Evolutionary conservation across 768 basidiomycete species (phyloP), one percentile per base, ranked within the genome.

Genomic region (Panaeolus papilionaceus): DNA sequence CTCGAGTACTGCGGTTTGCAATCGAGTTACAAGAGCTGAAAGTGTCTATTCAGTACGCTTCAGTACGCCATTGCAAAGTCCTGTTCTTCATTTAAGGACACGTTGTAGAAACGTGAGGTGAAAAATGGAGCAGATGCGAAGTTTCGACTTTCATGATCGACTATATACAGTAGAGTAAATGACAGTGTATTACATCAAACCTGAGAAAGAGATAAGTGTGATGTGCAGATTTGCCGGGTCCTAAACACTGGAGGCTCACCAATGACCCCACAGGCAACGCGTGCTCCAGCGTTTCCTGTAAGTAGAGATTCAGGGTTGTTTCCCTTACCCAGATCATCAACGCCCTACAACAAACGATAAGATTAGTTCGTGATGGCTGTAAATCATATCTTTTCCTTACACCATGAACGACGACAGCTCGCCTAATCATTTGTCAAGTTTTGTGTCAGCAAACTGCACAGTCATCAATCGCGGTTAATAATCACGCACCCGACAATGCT

Each of bases 221-320:
- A 37, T 4, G 26, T 28, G 37, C 45, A 9, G 37, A 63, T 16
- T 28, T 42, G 33, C 26, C 12, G 4, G 6, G 33, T 33, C 9
- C 20, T 37, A 14, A 33, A 14, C 33, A 16, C 28, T 8, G 12
- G 3, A 54, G 6, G 28, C 54, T 58, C 28, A 87, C 91, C 92
- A 71, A 94, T 92, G 63, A 94, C 87, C 71, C 93, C 93, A 73
- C 94, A 95, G 12, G 94, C 93, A n/a, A 87, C 84, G 66, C 92
- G 83, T 38, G 82, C 88, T 11, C 91, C 90, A 16, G 93, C 90
- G 73, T 94, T 92, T 9, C 93, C 93, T 3, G 92, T 94, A 75
- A 86, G 92, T 66, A 89, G 79, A 23, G 90, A 91, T 70, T 93
- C 92, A 37, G 85, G 80, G 72, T 90, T 83, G 47, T 79, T 82